A percentile compares a stretch with the other conserved stretches of the same genome.
phyloP scores from a whole-genome alignment of 495 filamentous ascomycete species.

The Corynascus novoguineensis region DNA sequence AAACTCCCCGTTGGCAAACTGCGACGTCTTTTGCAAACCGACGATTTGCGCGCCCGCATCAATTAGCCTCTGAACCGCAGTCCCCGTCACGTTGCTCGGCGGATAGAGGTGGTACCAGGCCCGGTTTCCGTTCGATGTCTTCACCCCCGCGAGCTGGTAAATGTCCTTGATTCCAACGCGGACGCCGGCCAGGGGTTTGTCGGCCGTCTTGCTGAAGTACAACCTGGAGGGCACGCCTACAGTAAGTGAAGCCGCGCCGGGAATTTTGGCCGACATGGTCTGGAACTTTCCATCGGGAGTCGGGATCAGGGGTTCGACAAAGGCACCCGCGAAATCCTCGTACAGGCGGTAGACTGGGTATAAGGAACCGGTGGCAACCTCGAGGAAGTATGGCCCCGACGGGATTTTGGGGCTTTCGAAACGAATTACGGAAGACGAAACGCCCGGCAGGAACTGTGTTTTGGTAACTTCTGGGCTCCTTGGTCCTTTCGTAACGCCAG shows the following conservation, averaged over 20 bases:
- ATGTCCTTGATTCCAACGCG: slow-evolving; percentile 60
- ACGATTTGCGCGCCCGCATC: slow-evolving; percentile 55
- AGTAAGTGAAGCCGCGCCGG: slow-evolving; percentile 23
- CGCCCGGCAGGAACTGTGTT: not conserved
- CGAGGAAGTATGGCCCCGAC: slow-evolving; percentile 46
- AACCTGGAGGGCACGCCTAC: slow-evolving; percentile 50
- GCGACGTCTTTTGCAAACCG: slow-evolving; percentile 54
- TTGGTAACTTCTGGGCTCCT: slow-evolving; percentile 6
- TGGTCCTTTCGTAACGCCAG: not conserved
- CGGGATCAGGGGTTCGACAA: slow-evolving; percentile 32
- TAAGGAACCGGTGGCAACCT: slow-evolving; percentile 33
- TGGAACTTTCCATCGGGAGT: slow-evolving; percentile 37
- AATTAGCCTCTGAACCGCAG: slow-evolving; percentile 51
- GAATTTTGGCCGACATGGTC: slow-evolving; percentile 34
- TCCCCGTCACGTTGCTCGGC: slow-evolving; percentile 39
- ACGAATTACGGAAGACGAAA: slow-evolving; percentile 20
- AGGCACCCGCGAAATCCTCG: slow-evolving; percentile 37
- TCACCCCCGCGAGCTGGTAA: slow-evolving; percentile 51
- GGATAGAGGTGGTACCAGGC: slow-evolving; percentile 53
- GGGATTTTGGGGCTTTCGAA: slow-evolving; percentile 29
- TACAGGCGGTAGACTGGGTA: slow-evolving; percentile 41
- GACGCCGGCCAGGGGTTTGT: slow-evolving; percentile 45
- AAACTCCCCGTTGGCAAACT: slow-evolving; percentile 55
- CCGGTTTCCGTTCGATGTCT: slow-evolving; percentile 50
- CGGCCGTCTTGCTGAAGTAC: slow-evolving; percentile 41